Conservation (phyloP, 2,329 filamentous ascomycete genomes). For the Beauveria varroae region DNA sequence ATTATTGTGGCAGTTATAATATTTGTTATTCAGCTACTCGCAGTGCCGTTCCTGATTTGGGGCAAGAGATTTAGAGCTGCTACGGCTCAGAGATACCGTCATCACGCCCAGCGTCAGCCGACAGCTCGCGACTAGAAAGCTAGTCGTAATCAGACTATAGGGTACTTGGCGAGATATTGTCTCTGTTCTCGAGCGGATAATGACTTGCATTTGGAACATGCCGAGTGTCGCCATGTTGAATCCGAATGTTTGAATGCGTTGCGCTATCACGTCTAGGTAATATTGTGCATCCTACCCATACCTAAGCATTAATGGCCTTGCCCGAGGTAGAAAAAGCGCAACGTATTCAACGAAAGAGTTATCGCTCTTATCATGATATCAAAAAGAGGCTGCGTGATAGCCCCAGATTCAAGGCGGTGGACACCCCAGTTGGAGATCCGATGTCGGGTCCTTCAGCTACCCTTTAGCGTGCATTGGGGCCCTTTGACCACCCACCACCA, state of each 20-base stretch:
- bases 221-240: too few relatives aligned
- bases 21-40: conserved; percentile 18
- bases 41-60: conserved; percentile 24
- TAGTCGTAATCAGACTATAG: background rate
- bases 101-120: background rate
- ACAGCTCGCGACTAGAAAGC: background rate
- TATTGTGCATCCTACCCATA: too few relatives aligned
- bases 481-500: background rate
- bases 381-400: background rate
- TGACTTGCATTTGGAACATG: too few relatives aligned
- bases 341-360: background rate
- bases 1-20: conserved; percentile 19
- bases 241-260: too few relatives aligned
- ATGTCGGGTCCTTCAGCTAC: conserved; percentile 9
- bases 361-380: background rate
- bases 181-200: too few relatives aligned
- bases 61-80: conserved; percentile 18
- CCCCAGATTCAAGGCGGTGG: background rate
- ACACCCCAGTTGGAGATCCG: background rate
- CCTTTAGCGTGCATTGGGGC: background rate
- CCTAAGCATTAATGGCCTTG: too few relatives aligned
- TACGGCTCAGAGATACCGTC: background rate
- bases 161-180: too few relatives aligned
- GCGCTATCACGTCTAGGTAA: too few relatives aligned
- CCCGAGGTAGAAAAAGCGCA: too few relatives aligned